Evolutionary conservation across 352 stramenopile genomes (phyloP).

Genomic region (Pythium brassicae): DNA sequence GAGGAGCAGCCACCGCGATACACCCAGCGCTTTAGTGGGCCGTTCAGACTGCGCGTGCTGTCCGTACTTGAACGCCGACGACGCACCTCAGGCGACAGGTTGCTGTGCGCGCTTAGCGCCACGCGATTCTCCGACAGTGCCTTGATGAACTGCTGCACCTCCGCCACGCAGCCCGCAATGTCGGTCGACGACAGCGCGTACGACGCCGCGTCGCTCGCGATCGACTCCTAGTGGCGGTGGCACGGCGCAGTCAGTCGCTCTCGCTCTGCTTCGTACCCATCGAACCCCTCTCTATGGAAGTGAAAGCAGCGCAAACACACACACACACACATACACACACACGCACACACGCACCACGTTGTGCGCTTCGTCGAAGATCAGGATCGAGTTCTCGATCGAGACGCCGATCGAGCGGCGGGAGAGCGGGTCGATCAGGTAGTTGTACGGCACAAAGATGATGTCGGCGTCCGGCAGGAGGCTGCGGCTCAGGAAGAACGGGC

Average conservation of each 20-base stretch:
- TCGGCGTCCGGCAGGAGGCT: slow-evolving; percentile 91
- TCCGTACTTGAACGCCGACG: too few relatives aligned
- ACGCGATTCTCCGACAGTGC: slow-evolving; percentile 59
- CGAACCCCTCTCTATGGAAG: too few relatives aligned
- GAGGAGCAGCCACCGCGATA: too few relatives aligned
- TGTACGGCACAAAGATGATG: slow-evolving; percentile 99
- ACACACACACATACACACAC: not conserved
- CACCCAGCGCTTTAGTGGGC: too few relatives aligned
- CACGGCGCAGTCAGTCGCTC: too few relatives aligned
- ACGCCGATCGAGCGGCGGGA: slow-evolving; percentile 90
- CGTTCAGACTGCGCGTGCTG: too few relatives aligned
- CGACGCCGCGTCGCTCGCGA: slow-evolving; percentile 93
- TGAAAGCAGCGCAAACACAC: too few relatives aligned
- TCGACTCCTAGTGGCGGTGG: slow-evolving; percentile 67
- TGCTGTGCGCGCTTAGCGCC: slow-evolving; percentile 38
- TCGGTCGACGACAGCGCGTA: slow-evolving; percentile 95
- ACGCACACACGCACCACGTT: slow-evolving; percentile 91
- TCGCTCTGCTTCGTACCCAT: too few relatives aligned
- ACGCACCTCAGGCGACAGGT: slow-evolving; percentile 61
- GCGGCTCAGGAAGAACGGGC: slow-evolving; percentile 96
- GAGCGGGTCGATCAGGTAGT: slow-evolving; percentile 98
- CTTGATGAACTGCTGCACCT: slow-evolving; percentile 88
- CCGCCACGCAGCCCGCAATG: slow-evolving; percentile 91
- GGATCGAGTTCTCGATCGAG: slow-evolving; percentile 93
- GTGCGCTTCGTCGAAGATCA: slow-evolving; percentile 99